Evolutionary conservation across 1,139 yeast genomes (phyloP).

Genomic region (Candida sanyaensis): DNA sequence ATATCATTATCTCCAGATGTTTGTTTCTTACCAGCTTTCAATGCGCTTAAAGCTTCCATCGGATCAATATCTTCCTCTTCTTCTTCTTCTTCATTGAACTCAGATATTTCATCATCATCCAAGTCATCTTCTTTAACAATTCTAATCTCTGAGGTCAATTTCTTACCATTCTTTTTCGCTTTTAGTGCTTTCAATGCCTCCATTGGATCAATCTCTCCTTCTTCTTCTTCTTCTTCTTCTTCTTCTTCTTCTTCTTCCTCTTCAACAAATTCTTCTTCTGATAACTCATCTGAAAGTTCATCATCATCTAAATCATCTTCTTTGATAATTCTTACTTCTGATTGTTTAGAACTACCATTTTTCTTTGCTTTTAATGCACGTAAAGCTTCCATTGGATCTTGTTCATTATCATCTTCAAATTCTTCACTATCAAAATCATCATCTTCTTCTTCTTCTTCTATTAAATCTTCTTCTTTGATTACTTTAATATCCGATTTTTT

Average conservation of each 20-base stretch:
- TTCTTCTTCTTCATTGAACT: conserved; percentile 27
- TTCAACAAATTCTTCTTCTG: conserved; percentile 12
- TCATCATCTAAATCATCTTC: conserved; percentile 27
- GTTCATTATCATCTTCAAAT: conserved; percentile 9
- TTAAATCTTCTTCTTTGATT: conserved; percentile 30
- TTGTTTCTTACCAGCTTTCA: conserved; percentile 17
- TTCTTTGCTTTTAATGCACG: conserved; percentile 22
- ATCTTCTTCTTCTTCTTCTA: conserved; percentile 15
- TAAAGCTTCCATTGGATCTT: conserved; percentile 27
- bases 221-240: conserved; percentile 13
- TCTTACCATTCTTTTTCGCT: conserved; percentile 3
- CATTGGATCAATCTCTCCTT: conserved; percentile 35
- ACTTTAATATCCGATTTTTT: conserved; percentile 14
- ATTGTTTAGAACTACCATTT: conserved; percentile 20
- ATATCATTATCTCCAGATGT: conserved; percentile 5
- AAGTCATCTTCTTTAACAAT: conserved; percentile 28
- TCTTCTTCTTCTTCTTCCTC: conserved; percentile 14
- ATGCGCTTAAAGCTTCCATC: conserved; percentile 25
- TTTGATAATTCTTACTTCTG: conserved; percentile 20
- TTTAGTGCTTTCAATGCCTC: conserved; percentile 21
- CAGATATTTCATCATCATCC: conserved; percentile 17
- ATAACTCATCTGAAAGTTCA: conserved; percentile 20
- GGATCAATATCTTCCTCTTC: conserved; percentile 25
- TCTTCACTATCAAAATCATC: conserved; percentile 12
- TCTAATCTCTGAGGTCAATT: conserved; percentile 11